Evolutionary conservation across 768 basidiomycete species (phyloP), one percentile per base, ranked within the genome.

Genomic region (Lactarius quietus): DNA sequence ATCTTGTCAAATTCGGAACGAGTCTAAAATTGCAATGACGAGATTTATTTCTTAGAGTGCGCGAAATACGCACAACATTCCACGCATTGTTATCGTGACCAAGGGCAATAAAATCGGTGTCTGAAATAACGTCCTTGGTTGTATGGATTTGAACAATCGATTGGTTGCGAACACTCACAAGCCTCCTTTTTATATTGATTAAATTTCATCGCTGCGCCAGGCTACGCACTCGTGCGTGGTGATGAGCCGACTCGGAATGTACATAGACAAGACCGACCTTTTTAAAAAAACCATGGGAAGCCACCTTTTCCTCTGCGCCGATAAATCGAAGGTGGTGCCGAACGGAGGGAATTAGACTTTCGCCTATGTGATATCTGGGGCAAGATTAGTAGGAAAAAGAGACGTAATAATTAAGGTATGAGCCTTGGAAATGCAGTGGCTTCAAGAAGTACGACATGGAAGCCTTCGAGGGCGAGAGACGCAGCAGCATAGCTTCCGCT

Each of bases 151-250:
- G 26, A n/a, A 17, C 23, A 18, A 61, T 31, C 28, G 17, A 45
- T 55, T 10, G 17, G 8, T 26, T 9, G 63, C 3, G 57, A 8
- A 31, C 55, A 76, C 85, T 67, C 70, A 86, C 86, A 87, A 51
- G 81, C 83, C 73, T 87, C 86, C 5, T 75, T 78, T 70, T 82
- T 84, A 68, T 74, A 78, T 55, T 81, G 80, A 45, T 79, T 81
- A 59, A 88, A 78, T 70, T 88, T 88, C 73, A 88, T 77, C 4
- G 83, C 83, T 48, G 83, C 83, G 33, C 86, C 86, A 1, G 83
- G 83, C 86, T 88, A 14, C 39, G 38, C 48, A 35, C 67, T 26
- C 7, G 39, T 31, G 41, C 41, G 33, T n/a, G 45, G 26, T 43
- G 9, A 55, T 41, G 31, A 29, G n/a, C 36, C 20, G 12, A 33